phyloP scores from a whole-genome alignment of 305 asterid genomes.

The Plantago coronopus region DNA sequence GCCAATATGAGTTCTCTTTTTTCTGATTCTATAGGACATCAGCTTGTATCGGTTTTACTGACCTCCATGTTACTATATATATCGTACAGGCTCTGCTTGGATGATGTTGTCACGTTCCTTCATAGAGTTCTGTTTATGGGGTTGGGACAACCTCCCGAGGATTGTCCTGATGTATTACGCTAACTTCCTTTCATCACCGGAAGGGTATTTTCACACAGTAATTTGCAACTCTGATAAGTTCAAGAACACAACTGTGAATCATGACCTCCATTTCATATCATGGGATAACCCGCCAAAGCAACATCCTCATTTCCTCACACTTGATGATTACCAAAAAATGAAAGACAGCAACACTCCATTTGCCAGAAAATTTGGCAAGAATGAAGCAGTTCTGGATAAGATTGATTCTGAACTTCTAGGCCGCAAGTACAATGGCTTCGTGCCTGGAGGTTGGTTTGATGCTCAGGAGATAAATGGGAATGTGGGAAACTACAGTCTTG shows the following conservation, averaged over 20 bases:
- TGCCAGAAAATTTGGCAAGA: constrained; percentile 54
- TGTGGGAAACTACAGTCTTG: constrained; percentile 10
- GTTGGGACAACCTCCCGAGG: constrained; percentile 73
- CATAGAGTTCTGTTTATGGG: constrained; percentile 59
- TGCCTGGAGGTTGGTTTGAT: constrained; percentile 61
- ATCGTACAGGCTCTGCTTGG: constrained; percentile 69
- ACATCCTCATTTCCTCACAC: constrained; percentile 62
- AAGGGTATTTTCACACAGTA: constrained; percentile 62
- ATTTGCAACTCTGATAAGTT: constrained; percentile 58
- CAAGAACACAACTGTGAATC: constrained; percentile 59
- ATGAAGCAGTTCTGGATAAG: constrained; percentile 45
- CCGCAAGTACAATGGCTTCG: constrained; percentile 47
- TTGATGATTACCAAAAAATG: constrained; percentile 49
- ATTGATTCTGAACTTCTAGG: constrained; percentile 57
- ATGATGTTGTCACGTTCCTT: constrained; percentile 75
- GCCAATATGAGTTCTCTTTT: background rate
- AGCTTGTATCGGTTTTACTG: background rate
- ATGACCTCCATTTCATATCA: constrained; percentile 72
- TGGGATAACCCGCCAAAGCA: constrained; percentile 87
- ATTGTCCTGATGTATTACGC: constrained; percentile 58
- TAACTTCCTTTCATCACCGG: constrained; percentile 71
- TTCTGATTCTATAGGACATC: constrained; percentile 9
- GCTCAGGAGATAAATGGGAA: constrained; percentile 34
- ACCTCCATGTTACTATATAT: background rate
- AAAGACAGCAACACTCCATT: constrained; percentile 60